phyloP scores from a whole-genome alignment of 2,329 filamentous ascomycete species.

The Diaporthe helianthi region DNA sequence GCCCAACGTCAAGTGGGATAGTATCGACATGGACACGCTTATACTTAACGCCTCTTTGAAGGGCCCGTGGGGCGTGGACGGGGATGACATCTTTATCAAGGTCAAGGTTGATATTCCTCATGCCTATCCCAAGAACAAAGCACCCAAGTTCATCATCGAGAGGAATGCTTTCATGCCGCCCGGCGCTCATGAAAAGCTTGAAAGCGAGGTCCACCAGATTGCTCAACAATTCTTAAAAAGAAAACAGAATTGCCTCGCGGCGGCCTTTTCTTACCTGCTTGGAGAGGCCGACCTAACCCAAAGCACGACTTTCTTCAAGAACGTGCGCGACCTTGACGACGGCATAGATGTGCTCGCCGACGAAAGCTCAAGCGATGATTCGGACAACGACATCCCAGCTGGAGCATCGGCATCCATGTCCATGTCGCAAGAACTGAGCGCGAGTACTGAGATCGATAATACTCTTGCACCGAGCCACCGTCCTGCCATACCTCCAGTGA shows the following conservation, averaged over 20 bases:
- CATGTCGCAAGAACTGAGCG: conserved; percentile 68
- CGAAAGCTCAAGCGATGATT: conserved; percentile 85
- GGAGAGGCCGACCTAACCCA: conserved; percentile 67
- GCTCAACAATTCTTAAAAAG: conserved; percentile 61
- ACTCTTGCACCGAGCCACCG: conserved; percentile 60
- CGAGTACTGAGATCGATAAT: conserved; percentile 60
- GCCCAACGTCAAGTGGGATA: conserved; percentile 69
- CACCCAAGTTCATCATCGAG: conserved; percentile 66
- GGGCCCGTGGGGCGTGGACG: conserved; percentile 67
- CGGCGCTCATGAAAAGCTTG: conserved; percentile 59
- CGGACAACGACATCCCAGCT: conserved; percentile 65
- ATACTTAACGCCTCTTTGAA: conserved; percentile 67
- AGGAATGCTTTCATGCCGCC: conserved; percentile 69
- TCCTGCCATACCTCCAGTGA: conserved; percentile 61
- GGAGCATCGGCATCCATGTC: conserved; percentile 66
- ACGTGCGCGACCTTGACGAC: conserved; percentile 68
- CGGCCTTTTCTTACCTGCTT: conserved; percentile 67
- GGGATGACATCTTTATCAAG: conserved; percentile 66
- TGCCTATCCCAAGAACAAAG: conserved; percentile 63
- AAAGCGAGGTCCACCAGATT: conserved; percentile 63
- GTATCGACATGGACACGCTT: conserved; percentile 68
- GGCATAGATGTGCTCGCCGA: conserved; percentile 65
- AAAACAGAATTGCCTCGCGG: conserved; percentile 68
- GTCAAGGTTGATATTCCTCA: conserved; percentile 66
- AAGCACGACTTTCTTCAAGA: conserved; percentile 68